Conservation (phyloP, 2,329 filamentous ascomycete species). For the Helotiales sp. region DNA sequence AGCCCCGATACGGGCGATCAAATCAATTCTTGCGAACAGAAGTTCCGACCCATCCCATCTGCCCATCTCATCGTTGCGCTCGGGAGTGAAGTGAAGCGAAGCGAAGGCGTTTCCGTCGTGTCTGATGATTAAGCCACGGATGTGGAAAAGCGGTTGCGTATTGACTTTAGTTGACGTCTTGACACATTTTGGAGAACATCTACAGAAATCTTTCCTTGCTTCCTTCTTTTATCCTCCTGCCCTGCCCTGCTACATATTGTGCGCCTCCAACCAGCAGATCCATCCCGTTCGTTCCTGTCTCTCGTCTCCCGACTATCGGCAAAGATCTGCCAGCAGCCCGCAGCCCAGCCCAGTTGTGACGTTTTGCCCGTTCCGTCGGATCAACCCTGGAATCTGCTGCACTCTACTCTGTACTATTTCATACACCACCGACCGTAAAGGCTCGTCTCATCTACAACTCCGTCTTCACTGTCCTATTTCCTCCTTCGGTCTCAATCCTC, state of each 20-base stretch:
- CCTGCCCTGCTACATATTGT: neutral
- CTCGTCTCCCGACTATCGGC: neutral
- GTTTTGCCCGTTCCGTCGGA: conserved; percentile 7
- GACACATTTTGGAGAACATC: neutral
- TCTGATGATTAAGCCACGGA: neutral
- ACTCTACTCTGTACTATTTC: neutral
- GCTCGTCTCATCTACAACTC: neutral
- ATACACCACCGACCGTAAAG: neutral
- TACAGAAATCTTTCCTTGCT: neutral
- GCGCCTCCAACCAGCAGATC: neutral
- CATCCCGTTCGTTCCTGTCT: neutral
- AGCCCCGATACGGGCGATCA: neutral
- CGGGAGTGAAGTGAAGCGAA: neutral
- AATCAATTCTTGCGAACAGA: neutral
- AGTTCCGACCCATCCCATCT: neutral
- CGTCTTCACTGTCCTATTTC: neutral
- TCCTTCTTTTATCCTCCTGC: neutral
- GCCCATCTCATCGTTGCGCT: neutral
- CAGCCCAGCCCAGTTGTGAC: neutral
- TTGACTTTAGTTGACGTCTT: neutral
- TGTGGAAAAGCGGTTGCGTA: neutral
- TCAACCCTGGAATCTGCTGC: neutral
- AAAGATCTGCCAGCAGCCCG: neutral
- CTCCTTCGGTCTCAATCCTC: neutral
- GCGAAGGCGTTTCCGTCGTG: neutral